Evolutionary conservation across 2,329 filamentous ascomycete species (phyloP).

Genomic region (Thelonectria discophora): DNA sequence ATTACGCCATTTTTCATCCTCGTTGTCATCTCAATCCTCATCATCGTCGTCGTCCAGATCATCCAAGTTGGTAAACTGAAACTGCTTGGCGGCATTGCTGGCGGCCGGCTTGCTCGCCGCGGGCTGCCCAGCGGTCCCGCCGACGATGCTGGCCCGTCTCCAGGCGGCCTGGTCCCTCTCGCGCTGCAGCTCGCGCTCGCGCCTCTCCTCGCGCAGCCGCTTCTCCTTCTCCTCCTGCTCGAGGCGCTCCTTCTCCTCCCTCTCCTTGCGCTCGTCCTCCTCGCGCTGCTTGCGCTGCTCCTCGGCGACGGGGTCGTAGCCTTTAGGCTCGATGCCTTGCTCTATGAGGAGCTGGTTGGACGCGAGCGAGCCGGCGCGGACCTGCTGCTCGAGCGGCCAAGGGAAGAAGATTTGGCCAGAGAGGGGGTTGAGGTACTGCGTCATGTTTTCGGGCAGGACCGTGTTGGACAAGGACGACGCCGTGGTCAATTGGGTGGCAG

Average conservation of each 20-base stretch:
- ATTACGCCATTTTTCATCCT: slow-evolving; percentile 35
- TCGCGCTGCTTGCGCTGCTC: slow-evolving; percentile 60
- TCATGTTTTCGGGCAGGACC: slow-evolving; percentile 59
- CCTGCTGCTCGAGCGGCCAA: slow-evolving; percentile 75
- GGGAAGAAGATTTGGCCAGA: slow-evolving; percentile 73
- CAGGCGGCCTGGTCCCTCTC: slow-evolving; percentile 55
- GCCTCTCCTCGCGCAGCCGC: slow-evolving; percentile 50
- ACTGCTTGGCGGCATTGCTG: slow-evolving; percentile 59
- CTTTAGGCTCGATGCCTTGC: slow-evolving; percentile 67
- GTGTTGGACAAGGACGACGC: slow-evolving; percentile 48
- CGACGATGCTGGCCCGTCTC: slow-evolving; percentile 50
- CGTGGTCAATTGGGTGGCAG: slow-evolving; percentile 46
- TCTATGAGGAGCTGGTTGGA: slow-evolving; percentile 69
- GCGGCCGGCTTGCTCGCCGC: slow-evolving; percentile 40
- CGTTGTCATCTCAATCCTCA: slow-evolving; percentile 37
- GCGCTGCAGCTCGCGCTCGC: slow-evolving; percentile 55
- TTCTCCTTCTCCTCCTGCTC: slow-evolving; percentile 58
- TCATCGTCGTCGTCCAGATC: slow-evolving; percentile 62
- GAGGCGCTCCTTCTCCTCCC: slow-evolving; percentile 57
- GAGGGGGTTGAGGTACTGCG: slow-evolving; percentile 63
- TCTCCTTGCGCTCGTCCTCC: slow-evolving; percentile 58
- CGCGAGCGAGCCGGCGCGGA: slow-evolving; percentile 74
- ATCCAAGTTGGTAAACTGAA: slow-evolving; percentile 63
- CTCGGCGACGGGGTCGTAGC: slow-evolving; percentile 66
- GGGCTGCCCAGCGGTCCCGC: slow-evolving; percentile 37